Evolutionary conservation across 331 rosid genomes (phyloP), one percentile per base, ranked within the genome.

Genomic region (Cydonia oblonga): DNA sequence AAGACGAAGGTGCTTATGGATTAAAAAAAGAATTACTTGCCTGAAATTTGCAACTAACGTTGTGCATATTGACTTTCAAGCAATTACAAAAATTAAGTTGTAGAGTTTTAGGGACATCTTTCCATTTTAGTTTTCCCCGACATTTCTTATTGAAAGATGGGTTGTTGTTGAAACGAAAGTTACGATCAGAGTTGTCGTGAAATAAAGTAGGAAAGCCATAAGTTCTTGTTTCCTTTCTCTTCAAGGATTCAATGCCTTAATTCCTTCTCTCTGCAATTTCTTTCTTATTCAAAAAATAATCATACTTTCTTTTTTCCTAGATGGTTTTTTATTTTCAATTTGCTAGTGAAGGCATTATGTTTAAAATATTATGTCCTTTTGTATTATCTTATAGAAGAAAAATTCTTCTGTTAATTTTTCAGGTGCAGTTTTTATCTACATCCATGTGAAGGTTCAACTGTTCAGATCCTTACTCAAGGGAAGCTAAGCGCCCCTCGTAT

Each of bases 381-480:
- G 35, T 24, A 3, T 59, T 25, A 60, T 25, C 20, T 60, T 26
- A 15, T 25, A 59, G 16, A 59, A 59, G 29, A 24, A 14, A 59
- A 5, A 25, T 38, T 35, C 23, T 13, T 16, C 2, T 26, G 64
- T 66, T 69, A 56, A 46, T 73, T 75, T 25, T 67, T 70, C 93
- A 95, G 98, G 75, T 95, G 97, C 84, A 95, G 99, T 80, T 95
- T 95, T 86, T 95, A 85, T 83, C 89, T 95, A 80, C 99, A 91
- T 71, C 89, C 99, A 66, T 91, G 88, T 51, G 99, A 95, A 87
- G 99, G 96, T 74, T 89, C 99, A 68, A 70, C 91, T 30, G 79
- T 84, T 68, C 99, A 89, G 88, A 88, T 89, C 80, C 87, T 95
- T 75, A 89, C 99, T 14, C 99, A 95, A 85, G 99, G 99, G 74